A percentile compares a stretch with the other conserved stretches of the same genome.
phyloP scores from a whole-genome alignment of 345 rosid genomes.

The Bruguiera parviflora region DNA sequence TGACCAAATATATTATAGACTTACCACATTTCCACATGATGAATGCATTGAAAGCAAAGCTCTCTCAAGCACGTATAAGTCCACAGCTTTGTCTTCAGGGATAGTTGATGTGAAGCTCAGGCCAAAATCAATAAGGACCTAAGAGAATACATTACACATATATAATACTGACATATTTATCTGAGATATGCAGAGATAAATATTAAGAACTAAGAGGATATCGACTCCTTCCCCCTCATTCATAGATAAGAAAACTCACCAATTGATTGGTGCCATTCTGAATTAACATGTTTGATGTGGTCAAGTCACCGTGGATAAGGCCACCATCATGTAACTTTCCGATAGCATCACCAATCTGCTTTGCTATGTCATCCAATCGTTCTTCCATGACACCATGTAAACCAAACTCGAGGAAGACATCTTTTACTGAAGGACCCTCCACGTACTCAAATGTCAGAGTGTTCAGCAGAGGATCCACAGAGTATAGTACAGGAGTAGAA shows the following conservation, averaged over 20 bases:
- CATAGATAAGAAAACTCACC: slow-evolving; percentile 34
- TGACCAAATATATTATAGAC: background rate
- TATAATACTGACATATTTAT: slow-evolving; percentile 13
- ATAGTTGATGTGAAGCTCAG: slow-evolving; percentile 88
- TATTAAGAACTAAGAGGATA: background rate
- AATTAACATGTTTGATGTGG: slow-evolving; percentile 89
- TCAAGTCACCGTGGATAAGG: slow-evolving; percentile 91
- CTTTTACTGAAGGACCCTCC: slow-evolving; percentile 82
- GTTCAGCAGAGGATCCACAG: slow-evolving; percentile 67
- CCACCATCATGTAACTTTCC: slow-evolving; percentile 96
- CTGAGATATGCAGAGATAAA: too few species aligned
- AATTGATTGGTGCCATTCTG: slow-evolving; percentile 58
- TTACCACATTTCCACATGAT: slow-evolving; percentile 96
- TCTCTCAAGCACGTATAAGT: slow-evolving; percentile 91
- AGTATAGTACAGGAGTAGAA: slow-evolving; percentile 71
- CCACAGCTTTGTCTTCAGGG: slow-evolving; percentile 96
- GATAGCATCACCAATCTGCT: slow-evolving; percentile 81
- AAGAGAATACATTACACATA: slow-evolving; percentile 11
- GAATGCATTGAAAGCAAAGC: slow-evolving; percentile 94
- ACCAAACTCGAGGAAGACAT: slow-evolving; percentile 78
- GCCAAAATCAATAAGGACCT: slow-evolving; percentile 95
- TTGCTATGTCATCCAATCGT: slow-evolving; percentile 62
- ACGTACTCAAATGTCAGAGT: slow-evolving; percentile 77
- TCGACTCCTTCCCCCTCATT: background rate
- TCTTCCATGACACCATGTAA: slow-evolving; percentile 60